Evolutionary conservation across 768 basidiomycete genomes (phyloP).

Genomic region (Rhizopogon vesiculosus): DNA sequence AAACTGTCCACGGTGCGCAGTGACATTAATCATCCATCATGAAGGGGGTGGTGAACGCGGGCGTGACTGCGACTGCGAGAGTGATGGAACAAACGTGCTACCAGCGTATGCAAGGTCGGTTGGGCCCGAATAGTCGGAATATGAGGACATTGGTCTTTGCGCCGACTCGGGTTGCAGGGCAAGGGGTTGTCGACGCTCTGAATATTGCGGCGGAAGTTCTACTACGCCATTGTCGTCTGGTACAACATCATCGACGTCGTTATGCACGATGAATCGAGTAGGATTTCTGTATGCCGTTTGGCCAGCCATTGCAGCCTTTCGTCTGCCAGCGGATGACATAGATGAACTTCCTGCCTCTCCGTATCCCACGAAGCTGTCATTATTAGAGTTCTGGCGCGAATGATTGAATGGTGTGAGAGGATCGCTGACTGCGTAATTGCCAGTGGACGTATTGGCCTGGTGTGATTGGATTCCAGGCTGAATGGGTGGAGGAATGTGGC

Average conservation of each 20-base stretch:
- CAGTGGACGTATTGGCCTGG: conserved; percentile 3
- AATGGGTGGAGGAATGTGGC: conserved; percentile 10
- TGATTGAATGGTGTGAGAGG: conserved; percentile 3
- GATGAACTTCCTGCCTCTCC: conserved; percentile 17
- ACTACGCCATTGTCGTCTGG: conserved; percentile 50
- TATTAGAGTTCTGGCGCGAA: conserved; percentile 16
- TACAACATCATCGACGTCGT: conserved; percentile 57
- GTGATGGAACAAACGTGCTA: conserved; percentile 5
- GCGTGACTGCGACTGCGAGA: conserved; percentile 1
- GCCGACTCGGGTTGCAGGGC: not conserved
- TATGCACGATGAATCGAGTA: conserved; percentile 61
- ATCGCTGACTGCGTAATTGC: not conserved
- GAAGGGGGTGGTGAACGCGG: conserved; percentile 8
- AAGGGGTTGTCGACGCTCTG: conserved; percentile 38
- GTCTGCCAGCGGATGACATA: conserved; percentile 36
- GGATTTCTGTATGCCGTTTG: conserved; percentile 32
- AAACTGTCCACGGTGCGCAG: not conserved
- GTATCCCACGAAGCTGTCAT: conserved; percentile 13
- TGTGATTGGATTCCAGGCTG: conserved; percentile 2
- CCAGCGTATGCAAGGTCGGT: conserved; percentile 10
- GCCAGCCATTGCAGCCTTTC: conserved; percentile 56
- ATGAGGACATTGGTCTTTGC: conserved; percentile 12
- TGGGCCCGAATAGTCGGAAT: conserved; percentile 2
- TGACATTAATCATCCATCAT: not conserved
- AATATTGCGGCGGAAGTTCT: conserved; percentile 76